Conservation (phyloP, 2,329 filamentous ascomycete genomes). For the Xylariaceae sp. region DNA sequence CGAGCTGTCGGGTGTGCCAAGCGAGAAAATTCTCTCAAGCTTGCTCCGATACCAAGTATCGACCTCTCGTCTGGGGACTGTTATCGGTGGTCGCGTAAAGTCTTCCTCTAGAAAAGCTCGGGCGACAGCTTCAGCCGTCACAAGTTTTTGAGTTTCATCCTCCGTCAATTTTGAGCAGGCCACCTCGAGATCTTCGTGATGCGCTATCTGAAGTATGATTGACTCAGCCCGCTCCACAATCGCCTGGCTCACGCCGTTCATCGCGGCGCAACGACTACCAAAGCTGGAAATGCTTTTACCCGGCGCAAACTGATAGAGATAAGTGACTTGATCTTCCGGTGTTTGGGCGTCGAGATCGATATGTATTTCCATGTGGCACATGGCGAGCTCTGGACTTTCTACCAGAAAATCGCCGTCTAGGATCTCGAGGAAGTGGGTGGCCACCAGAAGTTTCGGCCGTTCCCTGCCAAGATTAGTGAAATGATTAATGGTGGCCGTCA, state of each 20-base stretch:
- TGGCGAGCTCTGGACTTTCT: conserved; percentile 44
- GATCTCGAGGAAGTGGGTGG: conserved; percentile 65
- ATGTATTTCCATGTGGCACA: conserved; percentile 68
- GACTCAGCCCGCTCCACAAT: conserved; percentile 72
- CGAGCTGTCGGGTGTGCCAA: neutral
- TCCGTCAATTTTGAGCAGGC: conserved; percentile 63
- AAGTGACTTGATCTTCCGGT: conserved; percentile 59
- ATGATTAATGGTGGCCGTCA: conserved; percentile 52
- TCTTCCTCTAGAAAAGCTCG: conserved; percentile 50
- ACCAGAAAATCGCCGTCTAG: conserved; percentile 58
- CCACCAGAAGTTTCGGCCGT: conserved; percentile 53
- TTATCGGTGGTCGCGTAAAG: conserved; percentile 26
- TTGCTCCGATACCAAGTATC: conserved; percentile 23
- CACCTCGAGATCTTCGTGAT: conserved; percentile 69
- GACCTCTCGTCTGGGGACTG: conserved; percentile 4
- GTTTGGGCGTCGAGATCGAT: conserved; percentile 48
- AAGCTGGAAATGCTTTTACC: conserved; percentile 77
- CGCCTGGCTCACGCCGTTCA: conserved; percentile 72
- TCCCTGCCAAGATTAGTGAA: conserved; percentile 43
- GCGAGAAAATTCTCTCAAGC: conserved; percentile 23
- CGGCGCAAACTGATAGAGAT: conserved; percentile 62
- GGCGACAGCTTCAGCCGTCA: conserved; percentile 58
- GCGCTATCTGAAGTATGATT: conserved; percentile 60
- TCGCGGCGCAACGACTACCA: conserved; percentile 75
- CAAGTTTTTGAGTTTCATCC: conserved; percentile 60